Conservation (phyloP, 345 rosid species). For the Populus ilicifolia region DNA sequence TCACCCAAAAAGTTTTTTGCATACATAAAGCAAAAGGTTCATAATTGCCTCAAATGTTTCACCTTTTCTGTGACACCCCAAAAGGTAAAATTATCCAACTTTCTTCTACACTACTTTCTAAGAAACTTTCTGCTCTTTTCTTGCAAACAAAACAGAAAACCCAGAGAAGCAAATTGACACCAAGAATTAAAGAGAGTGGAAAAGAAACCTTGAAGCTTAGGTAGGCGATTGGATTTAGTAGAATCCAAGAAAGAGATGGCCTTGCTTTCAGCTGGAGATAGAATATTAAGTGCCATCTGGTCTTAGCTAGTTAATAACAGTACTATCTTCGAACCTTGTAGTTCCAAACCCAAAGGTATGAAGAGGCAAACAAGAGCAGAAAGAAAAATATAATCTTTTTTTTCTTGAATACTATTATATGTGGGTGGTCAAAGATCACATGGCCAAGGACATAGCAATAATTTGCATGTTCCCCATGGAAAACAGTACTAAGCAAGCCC, state of each 20-base stretch:
- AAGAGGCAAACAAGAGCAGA: not conserved
- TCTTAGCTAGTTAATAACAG: not conserved
- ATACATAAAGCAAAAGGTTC: not conserved
- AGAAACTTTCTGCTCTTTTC: not conserved
- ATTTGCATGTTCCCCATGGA: not conserved
- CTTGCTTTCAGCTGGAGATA: slow-evolving; percentile 56
- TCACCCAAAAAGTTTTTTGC: not conserved
- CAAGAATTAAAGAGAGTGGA: not conserved
- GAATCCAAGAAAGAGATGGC: slow-evolving; percentile 62
- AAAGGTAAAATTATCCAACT: not conserved
- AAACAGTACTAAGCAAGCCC: not conserved
- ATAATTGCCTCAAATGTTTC: not conserved
- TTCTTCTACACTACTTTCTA: not conserved
- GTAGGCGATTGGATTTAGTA: slow-evolving; percentile 41
- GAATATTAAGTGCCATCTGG: slow-evolving; percentile 66
- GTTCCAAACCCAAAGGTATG: not conserved
- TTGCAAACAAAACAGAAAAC: slow-evolving; percentile 10
- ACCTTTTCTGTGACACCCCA: not conserved
- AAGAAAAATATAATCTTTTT: not conserved
- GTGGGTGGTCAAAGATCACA: not conserved
- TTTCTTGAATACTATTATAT: not conserved
- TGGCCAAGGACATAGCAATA: not conserved
- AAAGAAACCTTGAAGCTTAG: slow-evolving; percentile 55
- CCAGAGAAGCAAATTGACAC: not conserved
- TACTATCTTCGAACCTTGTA: not conserved